Base-by-base conservation (phyloP, 2,329 filamentous ascomycete genomes). In the Colletotrichum neosansevieriae region DNA sequence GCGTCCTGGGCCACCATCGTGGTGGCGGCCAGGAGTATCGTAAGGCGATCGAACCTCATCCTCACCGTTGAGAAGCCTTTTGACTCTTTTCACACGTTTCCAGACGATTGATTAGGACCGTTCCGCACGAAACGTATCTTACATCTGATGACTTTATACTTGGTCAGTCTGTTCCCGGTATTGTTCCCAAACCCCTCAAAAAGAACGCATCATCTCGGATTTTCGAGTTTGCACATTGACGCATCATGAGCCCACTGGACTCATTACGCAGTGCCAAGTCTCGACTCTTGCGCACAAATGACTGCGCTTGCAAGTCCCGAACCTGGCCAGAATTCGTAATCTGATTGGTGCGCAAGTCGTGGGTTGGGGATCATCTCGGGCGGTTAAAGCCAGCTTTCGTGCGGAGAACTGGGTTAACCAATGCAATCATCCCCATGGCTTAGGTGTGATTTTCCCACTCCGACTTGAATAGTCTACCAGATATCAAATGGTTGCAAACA, bases 261-360 rank as follows among this genome's bases (percentile, higher is more conserved):
- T 7, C 3, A 32, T 54, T 36, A 36, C 53, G 17, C 19, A 42
- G 7, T 36, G 60, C 65, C 61, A 58, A 65, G 54, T 42, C 50
- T 11, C 42, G 9, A n/a, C 47, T 40, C 61, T 68, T 68, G 65
- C 65, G 65, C 65, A 29, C 65, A 68, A 68, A 65, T 65, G 63
- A 65, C 13, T 32, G 54, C 21, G 13, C 21, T 53, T 40, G 9
- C 15, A 32, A 53, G 13, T 19, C 19, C 21, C 40, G 40, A 59
- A 47, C 61, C 54, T 32, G 60, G 60, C 15, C n/a, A 17, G 10
- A 17, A n/a, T 6, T 19, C 2, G 17, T 7, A 12, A 6, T 34
- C 4, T 24, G 44, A 68, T 68, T 68, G 60, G 65, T 50, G 60
- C 65, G 60, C 65, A 68, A 68, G 21, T 12, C 44, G 40, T 34